A percentile compares a stretch with the other conserved stretches of the same genome.
phyloP scores from a whole-genome alignment of 1,284 basidiomycete genomes.

The Rhodotorula mucilaginosa region DNA sequence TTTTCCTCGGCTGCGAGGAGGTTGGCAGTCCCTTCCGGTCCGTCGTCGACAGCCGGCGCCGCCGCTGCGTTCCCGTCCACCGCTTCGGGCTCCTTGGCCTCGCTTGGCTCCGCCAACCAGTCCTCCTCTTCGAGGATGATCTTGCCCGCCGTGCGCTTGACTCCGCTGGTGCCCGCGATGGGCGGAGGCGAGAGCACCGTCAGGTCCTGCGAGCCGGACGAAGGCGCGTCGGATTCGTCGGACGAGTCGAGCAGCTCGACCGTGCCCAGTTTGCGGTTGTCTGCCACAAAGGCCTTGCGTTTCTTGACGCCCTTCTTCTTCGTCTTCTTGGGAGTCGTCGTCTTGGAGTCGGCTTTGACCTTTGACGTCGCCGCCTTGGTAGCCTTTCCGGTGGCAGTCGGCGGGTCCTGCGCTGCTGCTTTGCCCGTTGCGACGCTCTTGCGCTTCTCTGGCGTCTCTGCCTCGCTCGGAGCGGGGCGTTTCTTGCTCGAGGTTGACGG shows the following conservation, averaged over 20 bases:
- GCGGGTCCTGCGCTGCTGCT: background rate
- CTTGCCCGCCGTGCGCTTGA: background rate
- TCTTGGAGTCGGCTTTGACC: background rate
- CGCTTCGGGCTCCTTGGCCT: constrained; percentile 33
- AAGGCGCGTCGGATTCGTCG: background rate
- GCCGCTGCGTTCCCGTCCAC: background rate
- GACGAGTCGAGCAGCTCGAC: constrained; percentile 24
- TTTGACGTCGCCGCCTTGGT: background rate
- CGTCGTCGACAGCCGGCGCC: constrained; percentile 17
- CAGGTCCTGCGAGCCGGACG: background rate
- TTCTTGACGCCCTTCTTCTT: background rate
- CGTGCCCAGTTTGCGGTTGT: constrained; percentile 32
- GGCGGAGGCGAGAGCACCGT: background rate
- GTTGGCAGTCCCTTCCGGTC: constrained; percentile 2
- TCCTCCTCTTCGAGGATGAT: constrained; percentile 34
- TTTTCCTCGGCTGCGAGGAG: background rate
- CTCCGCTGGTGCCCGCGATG: background rate
- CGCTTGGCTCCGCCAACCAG: constrained; percentile 12
- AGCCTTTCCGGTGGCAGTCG: background rate
- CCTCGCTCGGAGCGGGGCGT: background rate
- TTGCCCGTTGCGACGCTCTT: background rate
- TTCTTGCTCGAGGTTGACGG: background rate
- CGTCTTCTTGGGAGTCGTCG: background rate
- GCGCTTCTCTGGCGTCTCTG: background rate
- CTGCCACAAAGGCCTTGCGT: background rate